A percentile compares a stretch with the other conserved stretches of the same genome.
Conservation (phyloP, 768 basidiomycete species). For the Tricholoma matsutake region DNA sequence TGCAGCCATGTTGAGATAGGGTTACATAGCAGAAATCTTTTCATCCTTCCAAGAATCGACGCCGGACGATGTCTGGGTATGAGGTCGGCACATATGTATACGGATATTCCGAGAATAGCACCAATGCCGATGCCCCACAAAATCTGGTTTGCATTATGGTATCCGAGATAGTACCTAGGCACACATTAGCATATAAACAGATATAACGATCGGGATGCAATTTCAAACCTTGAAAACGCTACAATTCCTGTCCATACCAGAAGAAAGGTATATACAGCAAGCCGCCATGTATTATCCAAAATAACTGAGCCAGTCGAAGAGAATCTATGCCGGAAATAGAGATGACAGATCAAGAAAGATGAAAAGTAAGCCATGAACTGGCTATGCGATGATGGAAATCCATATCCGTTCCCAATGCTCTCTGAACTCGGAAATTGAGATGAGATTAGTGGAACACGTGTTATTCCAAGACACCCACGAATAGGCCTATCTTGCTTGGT, state of each 20-base stretch:
- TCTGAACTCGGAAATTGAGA: conserved; percentile 29
- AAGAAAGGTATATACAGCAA: conserved; percentile 46
- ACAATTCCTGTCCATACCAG: conserved; percentile 58
- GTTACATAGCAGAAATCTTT: conserved; percentile 49
- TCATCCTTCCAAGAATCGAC: conserved; percentile 50
- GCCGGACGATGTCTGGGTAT: conserved; percentile 52
- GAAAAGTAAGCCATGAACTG: conserved; percentile 90
- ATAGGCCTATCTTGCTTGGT: conserved; percentile 69
- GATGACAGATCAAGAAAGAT: conserved; percentile 70
- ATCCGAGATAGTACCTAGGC: conserved; percentile 62
- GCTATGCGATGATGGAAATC: conserved; percentile 86
- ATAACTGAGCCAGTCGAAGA: conserved; percentile 44
- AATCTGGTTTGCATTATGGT: conserved; percentile 73
- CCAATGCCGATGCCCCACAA: conserved; percentile 75
- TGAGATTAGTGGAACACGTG: neutral
- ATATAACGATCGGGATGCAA: neutral
- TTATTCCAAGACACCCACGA: conserved; percentile 35
- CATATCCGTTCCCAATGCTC: conserved; percentile 68
- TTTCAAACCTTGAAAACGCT: conserved; percentile 71
- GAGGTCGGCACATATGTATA: conserved; percentile 57
- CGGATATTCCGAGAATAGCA: conserved; percentile 43
- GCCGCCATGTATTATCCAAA: conserved; percentile 52
- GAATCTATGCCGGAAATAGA: conserved; percentile 69
- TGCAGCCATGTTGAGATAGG: conserved; percentile 62
- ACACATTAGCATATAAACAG: neutral